A percentile compares a stretch with the other conserved stretches of the same genome.
phyloP scores from a whole-genome alignment of 1,284 basidiomycete genomes.

The Cutaneotrichosporon sp. region DNA sequence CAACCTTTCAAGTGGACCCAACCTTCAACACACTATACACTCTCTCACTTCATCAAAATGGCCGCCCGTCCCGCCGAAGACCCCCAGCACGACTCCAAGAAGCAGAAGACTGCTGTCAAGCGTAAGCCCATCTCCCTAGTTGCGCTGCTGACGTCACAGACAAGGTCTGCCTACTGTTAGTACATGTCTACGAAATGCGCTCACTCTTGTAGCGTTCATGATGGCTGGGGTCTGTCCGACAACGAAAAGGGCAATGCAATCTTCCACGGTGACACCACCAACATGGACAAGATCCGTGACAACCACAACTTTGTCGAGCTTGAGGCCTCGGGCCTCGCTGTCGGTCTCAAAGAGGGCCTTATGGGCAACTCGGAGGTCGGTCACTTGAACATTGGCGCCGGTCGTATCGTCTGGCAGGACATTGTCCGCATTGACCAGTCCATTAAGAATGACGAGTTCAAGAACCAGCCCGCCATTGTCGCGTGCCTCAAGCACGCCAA shows the following conservation, averaged over 20 bases:
- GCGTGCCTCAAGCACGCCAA: slow-evolving; percentile 73
- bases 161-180: slow-evolving; percentile 85
- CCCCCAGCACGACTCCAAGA: slow-evolving; percentile 29
- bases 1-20: background rate
- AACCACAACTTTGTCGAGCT: slow-evolving; percentile 71
- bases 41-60: slow-evolving; percentile 16
- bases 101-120: slow-evolving; percentile 27
- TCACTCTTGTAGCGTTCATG: slow-evolving; percentile 68
- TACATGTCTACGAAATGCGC: slow-evolving; percentile 13
- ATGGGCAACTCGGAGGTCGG: slow-evolving; percentile 97
- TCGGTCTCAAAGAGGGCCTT: slow-evolving; percentile 82
- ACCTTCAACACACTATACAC: background rate
- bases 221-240: slow-evolving; percentile 81
- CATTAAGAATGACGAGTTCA: slow-evolving; percentile 82
- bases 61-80: slow-evolving; percentile 22
- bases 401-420: slow-evolving; percentile 90
- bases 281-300: slow-evolving; percentile 81
- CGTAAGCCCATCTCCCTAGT: slow-evolving; percentile 11
- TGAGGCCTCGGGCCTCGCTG: slow-evolving; percentile 79
- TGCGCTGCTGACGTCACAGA: slow-evolving; percentile 52
- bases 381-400: slow-evolving; percentile 88
- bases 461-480: slow-evolving; percentile 71
- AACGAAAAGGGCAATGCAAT: slow-evolving; percentile 82
- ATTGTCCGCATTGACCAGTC: slow-evolving; percentile 86
- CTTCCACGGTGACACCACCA: slow-evolving; percentile 71